Conservation (phyloP, 179 eudicot genomes). For the Dionaea muscipula region DNA sequence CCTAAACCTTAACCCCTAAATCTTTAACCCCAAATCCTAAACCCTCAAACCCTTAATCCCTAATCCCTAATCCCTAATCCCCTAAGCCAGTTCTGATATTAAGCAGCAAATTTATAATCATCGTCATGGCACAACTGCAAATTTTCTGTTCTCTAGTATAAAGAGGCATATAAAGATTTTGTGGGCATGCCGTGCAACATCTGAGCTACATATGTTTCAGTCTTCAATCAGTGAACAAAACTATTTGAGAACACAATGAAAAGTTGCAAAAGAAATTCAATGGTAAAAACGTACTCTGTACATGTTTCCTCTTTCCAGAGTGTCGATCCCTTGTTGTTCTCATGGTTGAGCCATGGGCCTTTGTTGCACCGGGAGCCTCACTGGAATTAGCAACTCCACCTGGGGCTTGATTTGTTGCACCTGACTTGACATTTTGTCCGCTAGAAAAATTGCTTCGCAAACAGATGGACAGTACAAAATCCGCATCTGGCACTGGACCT, state of each 20-base stretch:
- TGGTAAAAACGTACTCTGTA: conserved; percentile 44
- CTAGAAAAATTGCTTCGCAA: conserved; percentile 67
- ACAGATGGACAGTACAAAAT: conserved; percentile 78
- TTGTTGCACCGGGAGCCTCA: conserved; percentile 61
- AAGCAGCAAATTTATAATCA: no score
- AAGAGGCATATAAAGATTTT: background rate
- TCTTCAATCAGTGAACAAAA: no score
- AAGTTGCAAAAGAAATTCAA: conserved; percentile 3
- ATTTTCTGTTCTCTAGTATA: no score
- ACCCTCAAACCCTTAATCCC: no score
- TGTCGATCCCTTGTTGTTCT: conserved; percentile 50
- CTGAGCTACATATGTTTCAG: background rate
- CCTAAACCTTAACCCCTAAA: no score
- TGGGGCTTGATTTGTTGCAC: conserved; percentile 15
- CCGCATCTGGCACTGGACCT: conserved; percentile 95
- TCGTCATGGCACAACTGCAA: no score
- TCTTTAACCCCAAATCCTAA: no score
- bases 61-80: no score
- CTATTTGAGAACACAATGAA: no score
- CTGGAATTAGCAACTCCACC: conserved; percentile 44
- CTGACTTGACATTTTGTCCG: conserved; percentile 31
- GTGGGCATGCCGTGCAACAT: background rate
- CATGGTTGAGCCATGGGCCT: conserved; percentile 39
- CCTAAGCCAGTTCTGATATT: no score
- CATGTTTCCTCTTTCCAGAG: conserved; percentile 56